A percentile compares a stretch with the other conserved stretches of the same genome.
Evolutionary conservation across 2,329 filamentous ascomycete species (phyloP).

Genomic region (Lasiodiplodia hormozganensis): DNA sequence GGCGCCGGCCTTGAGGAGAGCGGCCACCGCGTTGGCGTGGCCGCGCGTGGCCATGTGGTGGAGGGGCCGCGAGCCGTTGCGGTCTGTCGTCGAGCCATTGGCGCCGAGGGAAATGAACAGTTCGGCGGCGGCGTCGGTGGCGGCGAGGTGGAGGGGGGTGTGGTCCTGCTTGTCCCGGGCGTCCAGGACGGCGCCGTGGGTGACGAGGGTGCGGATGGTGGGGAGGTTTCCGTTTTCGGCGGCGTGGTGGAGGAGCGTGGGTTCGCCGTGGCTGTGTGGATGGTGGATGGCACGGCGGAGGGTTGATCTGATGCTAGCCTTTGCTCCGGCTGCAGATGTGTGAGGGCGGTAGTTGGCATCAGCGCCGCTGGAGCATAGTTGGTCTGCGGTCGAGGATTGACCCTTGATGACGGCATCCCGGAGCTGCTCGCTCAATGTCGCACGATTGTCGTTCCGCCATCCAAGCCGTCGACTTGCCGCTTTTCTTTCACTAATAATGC

Average conservation of each 20-base stretch:
- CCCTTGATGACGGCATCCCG: background rate
- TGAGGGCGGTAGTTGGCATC: background rate
- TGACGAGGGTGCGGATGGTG: background rate
- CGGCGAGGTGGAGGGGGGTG: conserved; percentile 1
- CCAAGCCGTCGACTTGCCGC: too few species aligned
- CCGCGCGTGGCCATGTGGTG: background rate
- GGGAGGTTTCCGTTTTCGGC: background rate
- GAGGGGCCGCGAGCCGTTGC: too few species aligned
- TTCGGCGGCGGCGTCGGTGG: background rate
- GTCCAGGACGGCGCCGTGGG: conserved; percentile 1
- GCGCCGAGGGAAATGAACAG: background rate
- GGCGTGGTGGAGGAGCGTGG: background rate
- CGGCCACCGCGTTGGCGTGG: background rate
- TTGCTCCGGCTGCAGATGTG: too few species aligned
- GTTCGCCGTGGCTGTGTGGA: background rate
- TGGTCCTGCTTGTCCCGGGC: background rate
- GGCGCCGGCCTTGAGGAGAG: background rate
- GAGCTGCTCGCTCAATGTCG: conserved; percentile 3
- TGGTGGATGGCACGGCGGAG: background rate
- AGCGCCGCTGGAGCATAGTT: background rate
- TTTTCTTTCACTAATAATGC: too few species aligned
- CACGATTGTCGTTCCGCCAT: too few species aligned
- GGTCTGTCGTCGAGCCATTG: too few species aligned
- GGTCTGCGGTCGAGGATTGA: background rate
- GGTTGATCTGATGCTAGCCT: background rate